Evolutionary conservation across 1,284 basidiomycete species (phyloP), one percentile per base, ranked within the genome.

Genomic region (Trametes versicolor): DNA sequence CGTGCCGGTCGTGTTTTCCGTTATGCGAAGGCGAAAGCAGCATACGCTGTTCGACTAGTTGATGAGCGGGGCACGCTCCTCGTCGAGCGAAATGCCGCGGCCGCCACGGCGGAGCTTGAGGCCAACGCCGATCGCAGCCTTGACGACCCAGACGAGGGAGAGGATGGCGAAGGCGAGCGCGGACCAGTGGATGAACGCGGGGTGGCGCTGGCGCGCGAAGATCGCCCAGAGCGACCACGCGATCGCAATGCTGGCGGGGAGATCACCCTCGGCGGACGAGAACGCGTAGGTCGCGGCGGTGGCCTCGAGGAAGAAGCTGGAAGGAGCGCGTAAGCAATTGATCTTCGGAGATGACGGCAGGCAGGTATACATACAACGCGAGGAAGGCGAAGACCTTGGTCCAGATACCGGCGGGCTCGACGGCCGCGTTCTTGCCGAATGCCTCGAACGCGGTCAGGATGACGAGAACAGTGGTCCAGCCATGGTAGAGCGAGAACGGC

Each of bases 311-410:
- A 98, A 97, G 82, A 98, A 89, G 69, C 90, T 92, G 64, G 15
- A 21, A 21, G 1, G 73, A 75, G 39, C 8, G 19, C 45, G 48
- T 71, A 41, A 71, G 60, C 50, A 32, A 62, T 53, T 21, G 12
- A 13, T 19, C 8, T 15, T 23, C 23, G 32, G 36, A 41, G 9
- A 29, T 29, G 23, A 55, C 19, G 34, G 47, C 25, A 34, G 0
- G 34, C 21, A 34, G n/a, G 32, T 4, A 54, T 25, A 64, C 85
- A 70, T 74, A 92, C 86, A 94, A 79, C 68, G 87, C 93, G 51
- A 98, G 87, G 88, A 98, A 97, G 64, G 97, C 96, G 71, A 97
- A 94, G 72, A 95, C 88, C 77, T 97, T 96, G 76, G 95, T 97
- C 89, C 94, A 95, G 64, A 96, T 80, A 29, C 95, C 95, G 1